These are phyloP conservation scores for Ustilago sp. DNA, from an alignment of 1,284 basidiomycete genomes.

Conservation along the genomic window DNA sequence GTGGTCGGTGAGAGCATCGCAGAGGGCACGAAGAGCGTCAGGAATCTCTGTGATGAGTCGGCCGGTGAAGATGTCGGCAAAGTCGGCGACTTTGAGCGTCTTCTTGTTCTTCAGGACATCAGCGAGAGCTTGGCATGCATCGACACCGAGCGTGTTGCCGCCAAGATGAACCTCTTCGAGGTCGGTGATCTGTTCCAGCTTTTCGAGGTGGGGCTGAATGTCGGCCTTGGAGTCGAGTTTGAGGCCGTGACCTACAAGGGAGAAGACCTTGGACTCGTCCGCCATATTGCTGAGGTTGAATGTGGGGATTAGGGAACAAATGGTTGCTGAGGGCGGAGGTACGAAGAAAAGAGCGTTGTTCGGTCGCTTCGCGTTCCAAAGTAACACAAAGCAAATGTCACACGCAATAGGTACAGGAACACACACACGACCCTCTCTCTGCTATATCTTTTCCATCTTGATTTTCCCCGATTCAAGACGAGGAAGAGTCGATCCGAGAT, in stretches of 20 bases:
- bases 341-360: slow-evolving; percentile 4
- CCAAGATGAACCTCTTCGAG: slow-evolving; percentile 87
- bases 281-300: slow-evolving; percentile 23
- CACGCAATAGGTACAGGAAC: neutral
- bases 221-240: slow-evolving; percentile 86
- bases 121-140: slow-evolving; percentile 86
- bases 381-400: neutral
- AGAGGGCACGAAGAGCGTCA: slow-evolving; percentile 85
- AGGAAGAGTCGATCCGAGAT: neutral
- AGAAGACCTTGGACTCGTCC: slow-evolving; percentile 46
- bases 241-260: slow-evolving; percentile 72
- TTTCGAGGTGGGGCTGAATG: slow-evolving; percentile 77
- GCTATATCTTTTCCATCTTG: slow-evolving; percentile 17
- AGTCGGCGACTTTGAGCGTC: slow-evolving; percentile 85
- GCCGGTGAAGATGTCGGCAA: slow-evolving; percentile 97
- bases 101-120: slow-evolving; percentile 81
- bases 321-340: neutral
- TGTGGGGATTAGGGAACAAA: neutral
- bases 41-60: slow-evolving; percentile 96
- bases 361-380: neutral
- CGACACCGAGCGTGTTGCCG: slow-evolving; percentile 95
- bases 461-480: neutral
- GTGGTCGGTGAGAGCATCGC: slow-evolving; percentile 84
- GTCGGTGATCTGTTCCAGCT: slow-evolving; percentile 77
- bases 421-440: neutral